A percentile compares a stretch with the other conserved stretches of the same genome.
Evolutionary conservation across 139 green algal species (phyloP).

Genomic region (Chlamydomonas incerta): DNA sequence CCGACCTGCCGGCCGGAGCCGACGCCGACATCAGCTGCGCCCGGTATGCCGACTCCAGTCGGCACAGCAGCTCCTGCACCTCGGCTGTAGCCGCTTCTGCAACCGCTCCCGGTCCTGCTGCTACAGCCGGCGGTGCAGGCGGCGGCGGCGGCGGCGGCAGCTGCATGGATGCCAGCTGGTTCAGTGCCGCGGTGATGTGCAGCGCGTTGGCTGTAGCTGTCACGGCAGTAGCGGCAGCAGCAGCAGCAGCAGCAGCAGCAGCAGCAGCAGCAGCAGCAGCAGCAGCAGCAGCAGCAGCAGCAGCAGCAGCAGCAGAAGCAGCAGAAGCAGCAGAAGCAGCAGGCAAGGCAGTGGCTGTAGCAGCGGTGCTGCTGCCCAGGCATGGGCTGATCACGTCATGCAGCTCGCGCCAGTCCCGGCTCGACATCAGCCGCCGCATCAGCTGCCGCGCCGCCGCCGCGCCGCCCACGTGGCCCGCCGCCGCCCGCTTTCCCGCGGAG

Average conservation of each 20-base stretch:
- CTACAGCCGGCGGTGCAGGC: too few relatives aligned
- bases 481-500: background rate
- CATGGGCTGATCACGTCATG: background rate
- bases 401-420: slow-evolving; percentile 29
- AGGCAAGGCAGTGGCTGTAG: too few relatives aligned
- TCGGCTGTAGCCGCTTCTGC: too few relatives aligned
- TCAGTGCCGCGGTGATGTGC: slow-evolving; percentile 18
- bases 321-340: too few relatives aligned
- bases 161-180: background rate
- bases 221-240: too few relatives aligned
- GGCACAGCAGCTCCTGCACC: background rate
- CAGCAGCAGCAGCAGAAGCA: too few relatives aligned
- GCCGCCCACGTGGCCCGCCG: background rate
- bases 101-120: too few relatives aligned
- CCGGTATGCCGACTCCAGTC: background rate
- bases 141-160: background rate
- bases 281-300: too few relatives aligned
- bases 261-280: too few relatives aligned
- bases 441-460: background rate
- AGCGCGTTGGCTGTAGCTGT: background rate
- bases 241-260: too few relatives aligned
- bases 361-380: too few relatives aligned
- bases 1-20: background rate
- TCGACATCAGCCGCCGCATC: background rate
- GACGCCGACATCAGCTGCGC: background rate